Percentiles rank a stretch among this genome's conserved stretches.
Evolutionary conservation across 495 filamentous ascomycete species (phyloP).

Genomic region (Patellaria atrata): DNA sequence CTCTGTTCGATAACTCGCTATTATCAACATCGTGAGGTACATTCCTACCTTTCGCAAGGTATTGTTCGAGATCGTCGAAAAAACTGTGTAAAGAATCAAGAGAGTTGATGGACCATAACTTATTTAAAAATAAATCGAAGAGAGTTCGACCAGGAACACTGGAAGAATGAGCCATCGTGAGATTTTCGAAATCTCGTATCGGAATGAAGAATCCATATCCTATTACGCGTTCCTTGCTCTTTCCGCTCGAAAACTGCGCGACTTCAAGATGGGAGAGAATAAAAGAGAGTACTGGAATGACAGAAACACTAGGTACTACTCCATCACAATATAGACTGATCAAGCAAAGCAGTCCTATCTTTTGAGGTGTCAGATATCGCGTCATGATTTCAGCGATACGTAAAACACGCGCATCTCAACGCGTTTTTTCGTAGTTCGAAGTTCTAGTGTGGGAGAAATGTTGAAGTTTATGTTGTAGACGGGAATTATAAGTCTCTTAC

Average conservation of each 20-base stretch:
- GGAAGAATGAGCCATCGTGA: constrained; percentile 44
- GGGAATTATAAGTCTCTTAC: too few relatives aligned
- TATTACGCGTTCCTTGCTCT: constrained; percentile 23
- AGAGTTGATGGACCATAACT: constrained; percentile 66
- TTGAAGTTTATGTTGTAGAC: too few relatives aligned
- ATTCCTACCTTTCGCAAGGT: constrained; percentile 3
- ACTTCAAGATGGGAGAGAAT: constrained; percentile 59
- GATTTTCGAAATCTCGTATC: constrained; percentile 51
- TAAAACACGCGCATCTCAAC: not conserved
- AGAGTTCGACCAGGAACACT: constrained; percentile 62
- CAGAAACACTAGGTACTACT: constrained; percentile 56
- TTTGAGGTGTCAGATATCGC: constrained; percentile 72
- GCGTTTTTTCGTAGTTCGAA: not conserved
- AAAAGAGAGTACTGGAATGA: constrained; percentile 76
- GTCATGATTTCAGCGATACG: constrained; percentile 36
- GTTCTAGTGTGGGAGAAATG: not conserved
- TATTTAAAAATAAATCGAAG: constrained; percentile 74
- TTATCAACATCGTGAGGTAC: too few relatives aligned
- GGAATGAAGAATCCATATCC: constrained; percentile 38
- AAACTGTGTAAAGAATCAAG: constrained; percentile 22
- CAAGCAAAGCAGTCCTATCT: constrained; percentile 67
- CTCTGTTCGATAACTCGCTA: not conserved
- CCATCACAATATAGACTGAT: constrained; percentile 66
- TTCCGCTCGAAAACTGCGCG: constrained; percentile 23
- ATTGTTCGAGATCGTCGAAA: constrained; percentile 7